Base-by-base conservation (phyloP, 23 red algal species). In the Gracilaria caudata region DNA sequence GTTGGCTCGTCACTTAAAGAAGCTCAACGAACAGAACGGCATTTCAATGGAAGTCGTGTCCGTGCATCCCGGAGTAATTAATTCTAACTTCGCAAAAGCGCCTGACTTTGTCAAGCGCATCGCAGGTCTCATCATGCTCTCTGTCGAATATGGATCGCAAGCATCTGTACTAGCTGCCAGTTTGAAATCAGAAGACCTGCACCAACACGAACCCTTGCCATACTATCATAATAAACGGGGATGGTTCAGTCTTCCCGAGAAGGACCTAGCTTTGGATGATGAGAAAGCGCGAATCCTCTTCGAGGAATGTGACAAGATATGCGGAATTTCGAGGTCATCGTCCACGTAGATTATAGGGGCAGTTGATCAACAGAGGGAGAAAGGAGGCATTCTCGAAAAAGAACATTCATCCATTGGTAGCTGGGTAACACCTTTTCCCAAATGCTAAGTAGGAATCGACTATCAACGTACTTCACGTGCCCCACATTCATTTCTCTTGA, bases 171-270 rank as follows among this genome's bases (percentile, higher is more conserved):
- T 13, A 4, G 74, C 74, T 54, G 74, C 74, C 30, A 53, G 41
- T 33, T 7, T 20, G 43, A 46, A 38, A 20, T 3, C 74, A 7
- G 41, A 54, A 20, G 41, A 79, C 1, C 39, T 79, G 4, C 74
- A 79, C 38, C 46, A 79, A 36, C 3, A 29, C 11, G 47, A 58
- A 46, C 2, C 74, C 2, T 25, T 79, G 46, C 46, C 74, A 24
- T 79, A 79, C 46, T 79, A 79, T 46, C 44, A 79, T 24, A 79
- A 56, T 21, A 79, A 79, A 25, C 45, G 23, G 13, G 74, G 74
- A 17, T 79, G 74, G 39, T 33, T 79, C 32, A 58, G 3, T 35
- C 74, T 79, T 34, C 26, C 74, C 9, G 4, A 58, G 1, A 26
- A 79, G 37, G 74, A 79, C 38, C 74, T 56, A 19, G 29, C 74